Percentiles rank a stretch among this genome's conserved stretches.
phyloP scores from a whole-genome alignment of 306 rosid genomes.

The Prunus salicina region DNA sequence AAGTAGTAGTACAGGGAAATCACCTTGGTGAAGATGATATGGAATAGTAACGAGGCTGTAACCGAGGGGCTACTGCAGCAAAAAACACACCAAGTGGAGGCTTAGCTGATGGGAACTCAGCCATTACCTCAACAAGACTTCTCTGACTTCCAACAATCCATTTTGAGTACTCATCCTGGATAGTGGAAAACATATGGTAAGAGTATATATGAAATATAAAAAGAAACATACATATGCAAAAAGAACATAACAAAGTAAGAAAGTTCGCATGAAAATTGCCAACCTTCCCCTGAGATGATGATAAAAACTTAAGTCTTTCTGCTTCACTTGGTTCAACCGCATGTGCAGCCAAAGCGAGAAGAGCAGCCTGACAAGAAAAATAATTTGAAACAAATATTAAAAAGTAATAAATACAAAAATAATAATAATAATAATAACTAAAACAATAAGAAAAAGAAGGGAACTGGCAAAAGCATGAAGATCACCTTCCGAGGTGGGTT shows the following conservation, averaged over 20 bases:
- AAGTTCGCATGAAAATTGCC: conserved; percentile 2
- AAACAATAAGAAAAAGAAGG: conserved; percentile 5
- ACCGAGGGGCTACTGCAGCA: conserved; percentile 86
- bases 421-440: not conserved
- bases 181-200: conserved; percentile 1
- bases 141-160: conserved; percentile 91
- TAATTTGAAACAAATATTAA: conserved; percentile 7
- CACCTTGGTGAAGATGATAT: conserved; percentile 98
- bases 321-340: conserved; percentile 77
- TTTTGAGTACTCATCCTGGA: conserved; percentile 90
- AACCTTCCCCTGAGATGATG: conserved; percentile 96
- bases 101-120: conserved; percentile 86
- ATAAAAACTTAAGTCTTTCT: conserved; percentile 68
- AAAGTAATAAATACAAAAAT: not conserved
- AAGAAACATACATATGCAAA: not conserved
- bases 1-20: not conserved
- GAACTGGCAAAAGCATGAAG: conserved; percentile 7
- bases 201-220: conserved; percentile 1
- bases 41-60: conserved; percentile 93
- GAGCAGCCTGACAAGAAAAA: conserved; percentile 61
- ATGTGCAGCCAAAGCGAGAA: conserved; percentile 83
- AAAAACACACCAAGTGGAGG: conserved; percentile 97
- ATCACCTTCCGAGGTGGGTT: conserved; percentile 86
- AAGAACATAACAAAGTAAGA: not conserved
- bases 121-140: conserved; percentile 92